These are phyloP conservation scores for Solanum chacoense DNA, from an alignment of 305 asterid genomes.

Conservation along the genomic window DNA sequence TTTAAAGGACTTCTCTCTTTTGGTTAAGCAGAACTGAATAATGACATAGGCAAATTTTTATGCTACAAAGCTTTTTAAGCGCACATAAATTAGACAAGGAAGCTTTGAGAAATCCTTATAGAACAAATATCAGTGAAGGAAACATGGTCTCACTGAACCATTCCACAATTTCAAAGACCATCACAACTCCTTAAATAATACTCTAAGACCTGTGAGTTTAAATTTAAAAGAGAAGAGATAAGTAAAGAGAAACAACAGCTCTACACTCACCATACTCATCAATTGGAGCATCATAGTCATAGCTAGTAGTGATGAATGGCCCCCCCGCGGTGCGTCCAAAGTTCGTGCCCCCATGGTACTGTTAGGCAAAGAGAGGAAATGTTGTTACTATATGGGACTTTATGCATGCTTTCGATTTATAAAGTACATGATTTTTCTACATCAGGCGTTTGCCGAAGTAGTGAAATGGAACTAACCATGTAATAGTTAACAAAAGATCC, in stretches of 20 bases:
- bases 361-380: conserved; percentile 3
- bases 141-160: not conserved
- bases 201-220: not conserved
- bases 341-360: conserved; percentile 91
- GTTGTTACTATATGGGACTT: not conserved
- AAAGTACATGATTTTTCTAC: not conserved
- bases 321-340: conserved; percentile 95
- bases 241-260: not conserved
- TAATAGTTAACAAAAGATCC: conserved; percentile 91
- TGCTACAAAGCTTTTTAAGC: not conserved
- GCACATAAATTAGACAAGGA: not conserved
- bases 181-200: not conserved
- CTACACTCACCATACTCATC: conserved; percentile 78
- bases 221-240: not conserved
- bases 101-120: not conserved
- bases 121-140: not conserved
- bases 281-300: conserved; percentile 88
- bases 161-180: not conserved
- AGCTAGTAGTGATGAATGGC: conserved; percentile 85
- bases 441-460: not conserved
- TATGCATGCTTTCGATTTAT: not conserved
- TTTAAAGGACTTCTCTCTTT: not conserved
- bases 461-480: conserved; percentile 50
- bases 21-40: not conserved
- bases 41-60: not conserved